Evolutionary conservation across 176 grass and related monocot species (phyloP).

Genomic region (Themeda triandra): DNA sequence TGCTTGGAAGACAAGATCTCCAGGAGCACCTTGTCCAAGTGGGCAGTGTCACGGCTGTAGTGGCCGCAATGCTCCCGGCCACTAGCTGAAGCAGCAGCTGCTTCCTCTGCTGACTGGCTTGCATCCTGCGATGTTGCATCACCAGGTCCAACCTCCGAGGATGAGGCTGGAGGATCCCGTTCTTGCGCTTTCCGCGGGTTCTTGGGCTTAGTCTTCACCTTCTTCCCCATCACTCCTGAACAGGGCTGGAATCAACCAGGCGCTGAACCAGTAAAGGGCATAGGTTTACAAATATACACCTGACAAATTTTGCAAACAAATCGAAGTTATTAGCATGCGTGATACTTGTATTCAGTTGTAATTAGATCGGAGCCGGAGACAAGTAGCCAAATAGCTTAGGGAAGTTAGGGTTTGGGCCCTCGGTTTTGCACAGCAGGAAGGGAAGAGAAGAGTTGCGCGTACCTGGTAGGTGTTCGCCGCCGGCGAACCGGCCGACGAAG

Average conservation of each 20-base stretch:
- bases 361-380: neutral
- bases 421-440: neutral
- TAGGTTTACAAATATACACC: neutral
- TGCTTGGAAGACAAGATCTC: conserved; percentile 56
- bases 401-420: neutral
- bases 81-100: conserved; percentile 29
- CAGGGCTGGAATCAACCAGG: neutral
- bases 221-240: neutral
- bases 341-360: neutral
- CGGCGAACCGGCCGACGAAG: neutral
- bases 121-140: conserved; percentile 28
- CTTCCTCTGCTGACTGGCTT: conserved; percentile 24
- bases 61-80: conserved; percentile 61
- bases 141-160: conserved; percentile 38
- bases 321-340: neutral
- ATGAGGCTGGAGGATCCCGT: neutral
- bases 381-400: neutral
- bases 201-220: conserved; percentile 5
- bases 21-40: conserved; percentile 60
- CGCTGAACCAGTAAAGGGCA: neutral
- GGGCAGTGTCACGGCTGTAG: conserved; percentile 32
- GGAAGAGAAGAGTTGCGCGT: neutral
- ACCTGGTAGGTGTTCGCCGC: neutral
- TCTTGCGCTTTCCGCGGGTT: neutral
- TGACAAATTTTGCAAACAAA: neutral